phyloP scores from a whole-genome alignment of 2,329 filamentous ascomycete genomes.

The Meredithiella fracta region DNA sequence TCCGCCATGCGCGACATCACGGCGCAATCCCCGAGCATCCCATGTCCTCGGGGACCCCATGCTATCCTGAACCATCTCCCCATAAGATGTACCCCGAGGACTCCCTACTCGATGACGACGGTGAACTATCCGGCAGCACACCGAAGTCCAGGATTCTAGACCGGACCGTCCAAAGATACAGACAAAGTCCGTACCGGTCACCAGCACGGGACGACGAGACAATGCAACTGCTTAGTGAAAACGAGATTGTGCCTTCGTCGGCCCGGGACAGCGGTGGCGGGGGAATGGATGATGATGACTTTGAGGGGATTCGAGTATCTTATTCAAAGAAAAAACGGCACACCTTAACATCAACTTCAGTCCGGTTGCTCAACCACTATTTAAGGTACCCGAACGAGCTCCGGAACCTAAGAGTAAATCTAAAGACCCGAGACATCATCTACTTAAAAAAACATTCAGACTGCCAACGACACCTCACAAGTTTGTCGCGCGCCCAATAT shows the following conservation, averaged over 20 bases:
- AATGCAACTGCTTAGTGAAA: constrained; percentile 22
- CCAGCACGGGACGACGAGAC: constrained; percentile 6
- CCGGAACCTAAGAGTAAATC: constrained; percentile 26
- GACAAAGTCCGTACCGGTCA: constrained; percentile 36
- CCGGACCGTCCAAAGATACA: constrained; percentile 34
- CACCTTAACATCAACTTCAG: constrained; percentile 22
- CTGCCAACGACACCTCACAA: constrained; percentile 75
- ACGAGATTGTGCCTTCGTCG: constrained; percentile 18
- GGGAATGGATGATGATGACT: constrained; percentile 25
- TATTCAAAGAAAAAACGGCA: constrained; percentile 36
- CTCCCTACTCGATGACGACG: constrained; percentile 46
- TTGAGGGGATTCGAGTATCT: constrained; percentile 27
- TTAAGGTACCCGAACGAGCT: constrained; percentile 31
- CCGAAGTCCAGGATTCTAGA: constrained; percentile 35
- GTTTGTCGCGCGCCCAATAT: constrained; percentile 26
- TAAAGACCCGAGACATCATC: constrained; percentile 71
- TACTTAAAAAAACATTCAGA: constrained; percentile 93
- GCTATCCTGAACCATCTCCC: background rate
- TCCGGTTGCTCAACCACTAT: constrained; percentile 44
- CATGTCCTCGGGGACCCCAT: constrained; percentile 6
- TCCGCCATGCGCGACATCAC: constrained; percentile 40
- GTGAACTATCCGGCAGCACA: constrained; percentile 48
- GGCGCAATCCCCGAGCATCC: constrained; percentile 14
- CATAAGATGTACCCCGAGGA: constrained; percentile 29
- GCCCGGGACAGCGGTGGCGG: constrained; percentile 8